A percentile compares a stretch with the other conserved stretches of the same genome.
Conservation (phyloP, 2,329 filamentous ascomycete genomes). For the Biscogniauxia sp. region DNA sequence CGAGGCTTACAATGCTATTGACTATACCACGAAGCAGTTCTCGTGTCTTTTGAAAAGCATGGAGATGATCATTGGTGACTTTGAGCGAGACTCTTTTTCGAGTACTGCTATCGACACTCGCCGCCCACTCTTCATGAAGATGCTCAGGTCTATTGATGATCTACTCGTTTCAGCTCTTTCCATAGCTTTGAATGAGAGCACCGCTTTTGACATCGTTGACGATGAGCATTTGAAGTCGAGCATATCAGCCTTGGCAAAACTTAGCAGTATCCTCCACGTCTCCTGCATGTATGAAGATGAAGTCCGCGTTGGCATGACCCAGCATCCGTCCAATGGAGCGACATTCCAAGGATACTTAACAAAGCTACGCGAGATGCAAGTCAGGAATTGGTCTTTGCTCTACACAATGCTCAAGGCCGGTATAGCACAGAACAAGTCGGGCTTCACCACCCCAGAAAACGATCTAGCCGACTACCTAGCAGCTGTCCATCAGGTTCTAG, state of each 20-base stretch:
- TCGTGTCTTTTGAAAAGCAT: constrained; percentile 85
- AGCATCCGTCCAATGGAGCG: constrained; percentile 57
- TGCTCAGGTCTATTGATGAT: constrained; percentile 76
- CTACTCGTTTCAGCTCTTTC: constrained; percentile 70
- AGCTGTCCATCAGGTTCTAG: constrained; percentile 78
- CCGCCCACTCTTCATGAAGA: constrained; percentile 69
- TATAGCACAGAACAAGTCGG: constrained; percentile 61
- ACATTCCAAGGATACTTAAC: constrained; percentile 58
- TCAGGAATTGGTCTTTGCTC: constrained; percentile 83
- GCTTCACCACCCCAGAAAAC: constrained; percentile 65
- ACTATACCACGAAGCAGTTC: constrained; percentile 82
- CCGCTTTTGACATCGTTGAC: constrained; percentile 80
- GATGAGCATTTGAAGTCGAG: constrained; percentile 73
- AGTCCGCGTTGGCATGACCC: constrained; percentile 71
- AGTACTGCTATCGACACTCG: constrained; percentile 61
- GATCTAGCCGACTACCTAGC: constrained; percentile 78
- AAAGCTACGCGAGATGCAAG: constrained; percentile 81
- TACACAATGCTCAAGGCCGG: constrained; percentile 78
- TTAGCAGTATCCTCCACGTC: constrained; percentile 74
- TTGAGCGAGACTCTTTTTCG: constrained; percentile 62
- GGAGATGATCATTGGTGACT: constrained; percentile 69
- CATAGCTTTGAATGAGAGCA: constrained; percentile 63
- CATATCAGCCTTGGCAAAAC: constrained; percentile 66
- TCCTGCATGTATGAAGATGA: constrained; percentile 83
- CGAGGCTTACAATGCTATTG: constrained; percentile 81